Conservation (phyloP, 1,284 basidiomycete species). For the Sphaerobolus stellatus region DNA sequence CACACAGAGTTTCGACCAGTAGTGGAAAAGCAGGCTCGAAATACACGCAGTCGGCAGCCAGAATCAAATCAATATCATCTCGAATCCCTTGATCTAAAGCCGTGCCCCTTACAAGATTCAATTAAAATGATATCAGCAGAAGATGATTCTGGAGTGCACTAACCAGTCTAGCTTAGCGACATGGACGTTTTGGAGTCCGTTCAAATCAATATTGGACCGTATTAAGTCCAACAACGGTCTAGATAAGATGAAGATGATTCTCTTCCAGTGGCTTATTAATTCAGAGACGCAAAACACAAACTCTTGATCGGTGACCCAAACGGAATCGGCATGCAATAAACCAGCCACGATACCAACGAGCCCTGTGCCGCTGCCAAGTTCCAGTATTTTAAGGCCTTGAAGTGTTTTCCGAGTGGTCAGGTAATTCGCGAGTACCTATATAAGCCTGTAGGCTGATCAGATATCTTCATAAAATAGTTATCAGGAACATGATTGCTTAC, state of each 20-base stretch:
- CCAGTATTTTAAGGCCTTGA: constrained; percentile 61
- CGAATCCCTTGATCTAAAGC: constrained; percentile 27
- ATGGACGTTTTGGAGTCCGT: constrained; percentile 53
- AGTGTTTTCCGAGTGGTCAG: constrained; percentile 56
- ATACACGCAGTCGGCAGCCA: constrained; percentile 94
- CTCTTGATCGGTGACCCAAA: constrained; percentile 89
- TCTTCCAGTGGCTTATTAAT: constrained; percentile 3
- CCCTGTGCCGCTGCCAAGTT: constrained; percentile 89
- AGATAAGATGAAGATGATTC: constrained; percentile 12
- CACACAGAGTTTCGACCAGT: constrained; percentile 76
- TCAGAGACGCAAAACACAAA: constrained; percentile 42
- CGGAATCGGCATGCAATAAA: constrained; percentile 55
- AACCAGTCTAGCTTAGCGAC: constrained; percentile 81
- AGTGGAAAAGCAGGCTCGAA: constrained; percentile 93
- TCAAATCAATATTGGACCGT: constrained; percentile 65
- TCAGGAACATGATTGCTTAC: too few relatives aligned
- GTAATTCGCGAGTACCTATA: constrained; percentile 75
- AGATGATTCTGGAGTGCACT: constrained; percentile 35
- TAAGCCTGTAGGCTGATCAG: constrained; percentile 9
- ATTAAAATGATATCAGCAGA: constrained; percentile 38
- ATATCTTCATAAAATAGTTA: constrained; percentile 11
- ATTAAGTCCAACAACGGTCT: constrained; percentile 79
- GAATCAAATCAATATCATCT: constrained; percentile 58
- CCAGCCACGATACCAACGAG: constrained; percentile 85
- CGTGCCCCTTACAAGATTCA: constrained; percentile 8